A percentile compares a stretch with the other conserved stretches of the same genome.
Evolutionary conservation across 2,329 filamentous ascomycete genomes (phyloP).

Genomic region (Thelonectria olida): DNA sequence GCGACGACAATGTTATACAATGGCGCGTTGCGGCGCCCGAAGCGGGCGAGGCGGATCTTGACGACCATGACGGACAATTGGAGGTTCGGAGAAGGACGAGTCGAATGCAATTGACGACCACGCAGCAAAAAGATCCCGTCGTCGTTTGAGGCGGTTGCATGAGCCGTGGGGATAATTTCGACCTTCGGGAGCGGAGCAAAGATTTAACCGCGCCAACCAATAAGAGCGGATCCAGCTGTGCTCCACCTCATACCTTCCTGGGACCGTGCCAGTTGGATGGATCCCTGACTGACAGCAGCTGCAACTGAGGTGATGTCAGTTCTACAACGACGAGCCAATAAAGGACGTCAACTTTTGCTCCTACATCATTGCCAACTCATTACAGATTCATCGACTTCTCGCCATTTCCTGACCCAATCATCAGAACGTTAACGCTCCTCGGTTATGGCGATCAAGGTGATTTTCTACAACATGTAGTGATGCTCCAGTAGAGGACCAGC

Average conservation of each 20-base stretch:
- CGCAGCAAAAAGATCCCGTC: constrained; percentile 11
- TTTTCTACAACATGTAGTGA: not conserved
- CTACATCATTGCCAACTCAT: not conserved
- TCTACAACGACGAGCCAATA: not conserved
- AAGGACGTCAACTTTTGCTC: not conserved
- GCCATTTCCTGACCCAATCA: not conserved
- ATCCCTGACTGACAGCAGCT: too few relatives aligned
- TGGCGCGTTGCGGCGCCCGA: constrained; percentile 86
- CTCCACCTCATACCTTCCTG: constrained; percentile 1
- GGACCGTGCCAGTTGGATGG: not conserved
- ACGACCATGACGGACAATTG: constrained; percentile 75
- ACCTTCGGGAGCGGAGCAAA: constrained; percentile 36
- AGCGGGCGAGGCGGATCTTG: constrained; percentile 91
- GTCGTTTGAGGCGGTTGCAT: constrained; percentile 14
- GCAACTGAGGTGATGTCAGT: constrained; percentile 20
- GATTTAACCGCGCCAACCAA: constrained; percentile 50
- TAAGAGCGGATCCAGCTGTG: constrained; percentile 9
- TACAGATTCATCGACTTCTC: not conserved
- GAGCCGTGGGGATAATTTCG: constrained; percentile 43
- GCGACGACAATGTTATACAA: constrained; percentile 98
- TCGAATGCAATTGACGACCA: constrained; percentile 24
- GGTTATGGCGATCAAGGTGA: constrained; percentile 47
- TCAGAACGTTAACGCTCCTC: not conserved
- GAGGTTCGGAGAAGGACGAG: not conserved
- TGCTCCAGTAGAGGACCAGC: constrained; percentile 11